Evolutionary conservation across 495 filamentous ascomycete species (phyloP).

Genomic region (Hypoxylon crocopeplum): DNA sequence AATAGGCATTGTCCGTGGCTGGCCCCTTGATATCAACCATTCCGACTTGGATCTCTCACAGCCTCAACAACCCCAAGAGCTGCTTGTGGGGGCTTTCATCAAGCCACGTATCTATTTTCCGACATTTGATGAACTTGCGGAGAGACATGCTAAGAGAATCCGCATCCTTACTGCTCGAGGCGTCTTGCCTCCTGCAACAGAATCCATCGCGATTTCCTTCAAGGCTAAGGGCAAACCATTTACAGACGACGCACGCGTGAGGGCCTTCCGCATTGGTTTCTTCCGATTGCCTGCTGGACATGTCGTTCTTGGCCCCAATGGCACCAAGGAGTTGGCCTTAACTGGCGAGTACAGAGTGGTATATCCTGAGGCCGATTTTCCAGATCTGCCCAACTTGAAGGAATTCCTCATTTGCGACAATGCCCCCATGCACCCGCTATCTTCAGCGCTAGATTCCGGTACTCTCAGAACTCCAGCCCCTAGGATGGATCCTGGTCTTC

Average conservation of each 20-base stretch:
- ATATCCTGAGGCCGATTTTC: not conserved
- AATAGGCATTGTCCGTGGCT: not conserved
- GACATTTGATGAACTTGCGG: too few relatives aligned
- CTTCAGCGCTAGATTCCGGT: not conserved
- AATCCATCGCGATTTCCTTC: not conserved
- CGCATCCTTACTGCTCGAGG: not conserved
- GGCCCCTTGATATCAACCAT: too few relatives aligned
- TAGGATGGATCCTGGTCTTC: not conserved
- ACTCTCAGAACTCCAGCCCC: not conserved
- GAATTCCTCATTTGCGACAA: constrained; percentile 3
- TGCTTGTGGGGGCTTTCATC: too few relatives aligned
- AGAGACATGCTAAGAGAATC: too few relatives aligned
- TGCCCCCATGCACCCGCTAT: not conserved
- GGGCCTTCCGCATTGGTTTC: not conserved
- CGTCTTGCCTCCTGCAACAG: not conserved
- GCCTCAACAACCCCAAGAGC: too few relatives aligned
- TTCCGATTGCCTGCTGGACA: not conserved
- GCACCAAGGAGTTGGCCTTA: not conserved
- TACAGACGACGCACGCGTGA: not conserved
- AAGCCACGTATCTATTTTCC: too few relatives aligned
- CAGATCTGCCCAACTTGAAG: not conserved
- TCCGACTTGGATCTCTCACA: too few relatives aligned
- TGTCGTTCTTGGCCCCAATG: not conserved
- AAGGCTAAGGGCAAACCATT: not conserved
- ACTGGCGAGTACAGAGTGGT: constrained; percentile 8